Conservation (phyloP, 176 grass and related monocot genomes). For the Musa beccarii region DNA sequence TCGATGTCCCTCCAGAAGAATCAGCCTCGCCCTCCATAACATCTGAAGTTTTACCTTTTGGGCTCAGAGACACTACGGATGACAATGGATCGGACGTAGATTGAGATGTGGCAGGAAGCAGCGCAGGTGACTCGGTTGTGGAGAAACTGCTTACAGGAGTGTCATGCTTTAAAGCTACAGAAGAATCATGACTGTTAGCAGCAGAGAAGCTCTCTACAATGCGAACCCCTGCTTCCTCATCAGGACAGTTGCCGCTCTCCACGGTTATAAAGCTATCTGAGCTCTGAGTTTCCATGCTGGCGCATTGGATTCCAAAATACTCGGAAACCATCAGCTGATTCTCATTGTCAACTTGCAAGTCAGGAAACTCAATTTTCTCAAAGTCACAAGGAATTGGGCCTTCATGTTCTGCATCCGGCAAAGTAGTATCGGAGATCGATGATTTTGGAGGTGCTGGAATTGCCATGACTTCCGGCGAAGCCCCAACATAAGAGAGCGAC, state of each 20-base stretch:
- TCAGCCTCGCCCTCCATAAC: constrained; percentile 56
- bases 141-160: constrained; percentile 59
- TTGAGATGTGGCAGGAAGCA: constrained; percentile 15
- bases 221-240: constrained; percentile 25
- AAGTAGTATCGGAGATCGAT: not conserved
- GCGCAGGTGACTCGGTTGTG: constrained; percentile 28
- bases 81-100: constrained; percentile 32
- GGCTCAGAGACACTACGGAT: constrained; percentile 16
- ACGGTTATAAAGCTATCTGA: constrained; percentile 31
- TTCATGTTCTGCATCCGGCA: constrained; percentile 26
- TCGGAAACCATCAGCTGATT: constrained; percentile 80
- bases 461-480: constrained; percentile 62
- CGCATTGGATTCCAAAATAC: constrained; percentile 51
- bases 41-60: constrained; percentile 46
- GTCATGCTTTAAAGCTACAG: constrained; percentile 25
- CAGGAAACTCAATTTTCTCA: constrained; percentile 80
- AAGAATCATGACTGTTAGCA: constrained; percentile 30
- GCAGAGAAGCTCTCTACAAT: constrained; percentile 29
- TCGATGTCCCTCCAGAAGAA: constrained; percentile 33
- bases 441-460: constrained; percentile 40
- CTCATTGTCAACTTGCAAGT: constrained; percentile 67
- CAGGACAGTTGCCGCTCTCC: constrained; percentile 32
- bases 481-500: constrained; percentile 66
- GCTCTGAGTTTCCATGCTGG: constrained; percentile 43
- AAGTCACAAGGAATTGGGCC: constrained; percentile 29